Evolutionary conservation across 208 protist species (phyloP).

Genomic region (Endotrypanum monterogeii): DNA sequence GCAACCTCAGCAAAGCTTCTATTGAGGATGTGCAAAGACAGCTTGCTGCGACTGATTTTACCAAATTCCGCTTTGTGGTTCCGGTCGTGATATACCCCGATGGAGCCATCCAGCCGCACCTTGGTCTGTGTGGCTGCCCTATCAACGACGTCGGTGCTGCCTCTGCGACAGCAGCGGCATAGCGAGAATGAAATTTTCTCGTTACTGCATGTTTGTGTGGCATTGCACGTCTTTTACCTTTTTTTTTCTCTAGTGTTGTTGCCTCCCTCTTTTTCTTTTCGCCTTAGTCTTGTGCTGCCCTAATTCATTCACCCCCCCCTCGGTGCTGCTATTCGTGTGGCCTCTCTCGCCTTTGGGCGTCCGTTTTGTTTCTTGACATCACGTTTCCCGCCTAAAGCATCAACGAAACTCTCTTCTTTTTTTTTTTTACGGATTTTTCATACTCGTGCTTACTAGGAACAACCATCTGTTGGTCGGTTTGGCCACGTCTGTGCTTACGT

Average conservation of each 20-base stretch:
- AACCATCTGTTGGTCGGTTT: not conserved
- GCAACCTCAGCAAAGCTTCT: conserved; percentile 39
- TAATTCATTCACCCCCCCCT: not conserved
- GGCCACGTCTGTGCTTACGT: not conserved
- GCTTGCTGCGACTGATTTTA: conserved; percentile 54
- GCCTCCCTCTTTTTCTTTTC: not conserved
- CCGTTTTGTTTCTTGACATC: not conserved
- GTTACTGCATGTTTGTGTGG: not conserved
- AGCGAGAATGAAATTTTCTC: not conserved
- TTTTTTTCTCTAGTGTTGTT: not conserved
- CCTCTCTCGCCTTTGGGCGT: not conserved
- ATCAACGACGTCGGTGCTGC: not conserved
- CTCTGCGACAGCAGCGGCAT: conserved; percentile 9
- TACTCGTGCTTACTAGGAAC: not conserved
- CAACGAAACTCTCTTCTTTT: conserved; percentile 1
- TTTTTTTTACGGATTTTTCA: conserved; percentile 13
- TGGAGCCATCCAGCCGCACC: conserved; percentile 42
- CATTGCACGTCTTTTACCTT: not conserved
- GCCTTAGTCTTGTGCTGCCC: not conserved
- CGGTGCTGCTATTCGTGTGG: not conserved
- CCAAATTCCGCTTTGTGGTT: conserved; percentile 67
- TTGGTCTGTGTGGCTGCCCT: conserved; percentile 62
- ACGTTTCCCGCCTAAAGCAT: not conserved
- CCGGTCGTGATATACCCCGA: conserved; percentile 87
- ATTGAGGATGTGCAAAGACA: conserved; percentile 59